phyloP scores from a whole-genome alignment of 2,329 filamentous ascomycete species.

The Colletotrichum sp. region DNA sequence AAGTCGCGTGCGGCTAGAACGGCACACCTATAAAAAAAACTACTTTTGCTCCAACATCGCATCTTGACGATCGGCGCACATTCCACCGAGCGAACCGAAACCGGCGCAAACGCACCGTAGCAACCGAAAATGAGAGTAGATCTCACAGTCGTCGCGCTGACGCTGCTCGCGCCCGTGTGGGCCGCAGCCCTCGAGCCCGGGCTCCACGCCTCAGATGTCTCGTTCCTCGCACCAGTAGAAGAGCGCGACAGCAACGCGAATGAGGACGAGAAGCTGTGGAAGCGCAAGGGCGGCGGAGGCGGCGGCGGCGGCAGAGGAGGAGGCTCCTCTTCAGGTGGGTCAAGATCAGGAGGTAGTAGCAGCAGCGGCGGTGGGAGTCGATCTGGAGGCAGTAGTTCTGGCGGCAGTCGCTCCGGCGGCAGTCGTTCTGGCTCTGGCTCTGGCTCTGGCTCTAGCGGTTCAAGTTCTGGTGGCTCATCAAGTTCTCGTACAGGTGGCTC shows the following conservation, averaged over 20 bases:
- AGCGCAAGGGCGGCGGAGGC: constrained; percentile 66
- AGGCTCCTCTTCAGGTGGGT: constrained; percentile 17
- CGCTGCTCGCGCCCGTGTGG: constrained; percentile 24
- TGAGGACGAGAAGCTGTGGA: constrained; percentile 54
- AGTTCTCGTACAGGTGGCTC: constrained; percentile 23
- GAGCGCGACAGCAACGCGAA: constrained; percentile 21
- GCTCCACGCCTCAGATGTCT: constrained; percentile 15
- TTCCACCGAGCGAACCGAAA: background rate
- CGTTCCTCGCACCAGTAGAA: constrained; percentile 5
- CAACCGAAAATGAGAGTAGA: constrained; percentile 35
- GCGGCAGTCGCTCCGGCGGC: background rate
- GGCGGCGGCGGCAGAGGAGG: constrained; percentile 43
- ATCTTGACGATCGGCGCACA: background rate
- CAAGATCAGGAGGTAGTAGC: constrained; percentile 24
- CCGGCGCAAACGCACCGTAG: background rate
- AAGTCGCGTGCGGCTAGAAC: background rate
- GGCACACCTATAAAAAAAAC: background rate
- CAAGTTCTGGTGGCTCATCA: constrained; percentile 14
- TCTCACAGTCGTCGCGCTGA: constrained; percentile 30
- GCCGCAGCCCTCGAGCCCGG: constrained; percentile 29
- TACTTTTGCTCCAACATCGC: background rate
- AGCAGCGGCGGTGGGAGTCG: constrained; percentile 27
- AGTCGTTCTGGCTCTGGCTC: background rate
- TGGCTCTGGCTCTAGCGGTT: background rate
- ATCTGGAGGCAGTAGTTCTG: constrained; percentile 13